Evolutionary conservation across 2,329 filamentous ascomycete species (phyloP).

Genomic region (Pseudovirgaria hyperparasitica): DNA sequence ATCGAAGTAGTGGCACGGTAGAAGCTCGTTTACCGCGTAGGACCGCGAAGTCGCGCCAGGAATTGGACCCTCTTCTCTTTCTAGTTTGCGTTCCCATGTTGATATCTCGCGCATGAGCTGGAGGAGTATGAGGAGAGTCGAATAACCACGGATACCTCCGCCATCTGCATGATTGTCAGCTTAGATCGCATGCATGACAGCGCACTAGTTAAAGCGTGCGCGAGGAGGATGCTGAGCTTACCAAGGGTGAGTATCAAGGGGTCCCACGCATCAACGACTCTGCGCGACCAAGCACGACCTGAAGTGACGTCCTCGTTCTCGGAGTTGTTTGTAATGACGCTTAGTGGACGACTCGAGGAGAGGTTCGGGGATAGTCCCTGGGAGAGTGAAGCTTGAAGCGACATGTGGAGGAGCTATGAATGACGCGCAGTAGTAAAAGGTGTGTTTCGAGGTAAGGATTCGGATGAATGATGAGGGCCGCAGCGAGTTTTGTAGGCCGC

Average conservation of each 20-base stretch:
- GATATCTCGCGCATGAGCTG: conserved; percentile 36
- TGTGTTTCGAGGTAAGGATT: too few relatives aligned
- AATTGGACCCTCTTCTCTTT: conserved; percentile 29
- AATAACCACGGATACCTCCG: conserved; percentile 39
- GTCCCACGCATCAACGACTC: conserved; percentile 30
- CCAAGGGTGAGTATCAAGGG: conserved; percentile 34
- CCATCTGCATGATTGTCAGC: conserved; percentile 22
- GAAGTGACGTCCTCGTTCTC: conserved; percentile 26
- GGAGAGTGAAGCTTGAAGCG: conserved; percentile 17
- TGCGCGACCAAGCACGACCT: conserved; percentile 29
- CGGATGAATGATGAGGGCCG: too few relatives aligned
- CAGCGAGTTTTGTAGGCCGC: too few relatives aligned
- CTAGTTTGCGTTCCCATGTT: conserved; percentile 28
- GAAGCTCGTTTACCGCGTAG: conserved; percentile 29
- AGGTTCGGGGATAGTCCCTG: conserved; percentile 13
- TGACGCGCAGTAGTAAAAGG: too few relatives aligned
- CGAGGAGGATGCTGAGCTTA: conserved; percentile 12
- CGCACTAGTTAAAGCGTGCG: background rate
- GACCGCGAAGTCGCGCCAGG: conserved; percentile 12
- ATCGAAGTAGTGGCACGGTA: conserved; percentile 41
- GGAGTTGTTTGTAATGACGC: conserved; percentile 21
- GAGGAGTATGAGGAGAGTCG: conserved; percentile 35
- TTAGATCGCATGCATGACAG: background rate
- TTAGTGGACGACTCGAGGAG: conserved; percentile 19
- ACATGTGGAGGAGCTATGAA: too few relatives aligned